phyloP scores from a whole-genome alignment of 306 rosid species.

The Echinosophora koreensis region DNA sequence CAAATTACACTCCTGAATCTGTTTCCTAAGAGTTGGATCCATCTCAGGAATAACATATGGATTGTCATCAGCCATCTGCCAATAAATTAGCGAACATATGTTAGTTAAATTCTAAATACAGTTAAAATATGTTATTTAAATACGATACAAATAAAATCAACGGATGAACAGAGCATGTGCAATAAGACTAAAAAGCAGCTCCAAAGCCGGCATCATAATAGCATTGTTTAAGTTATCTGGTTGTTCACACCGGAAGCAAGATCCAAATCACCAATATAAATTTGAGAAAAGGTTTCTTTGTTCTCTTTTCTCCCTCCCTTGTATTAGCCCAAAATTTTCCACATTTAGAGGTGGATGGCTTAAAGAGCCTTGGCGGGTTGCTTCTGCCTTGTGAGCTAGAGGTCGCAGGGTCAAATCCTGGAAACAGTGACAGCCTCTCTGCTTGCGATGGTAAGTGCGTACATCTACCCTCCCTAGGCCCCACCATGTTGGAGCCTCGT shows the following conservation, averaged over 20 bases:
- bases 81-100: conserved; percentile 41
- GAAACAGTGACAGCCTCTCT: too few species aligned
- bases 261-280: conserved; percentile 10
- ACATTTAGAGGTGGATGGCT: background rate
- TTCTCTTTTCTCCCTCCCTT: conserved; percentile 10
- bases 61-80: conserved; percentile 98
- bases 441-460: too few species aligned
- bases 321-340: conserved; percentile 3
- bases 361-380: background rate
- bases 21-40: conserved; percentile 92
- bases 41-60: conserved; percentile 94
- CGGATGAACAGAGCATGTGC: background rate
- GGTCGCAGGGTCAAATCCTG: too few species aligned
- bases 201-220: background rate
- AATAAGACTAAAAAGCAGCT: conserved; percentile 35
- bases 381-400: too few species aligned
- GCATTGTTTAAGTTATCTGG: conserved; percentile 20
- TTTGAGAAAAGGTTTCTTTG: conserved; percentile 19
- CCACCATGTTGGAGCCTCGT: too few species aligned
- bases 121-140: background rate
- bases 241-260: conserved; percentile 7
- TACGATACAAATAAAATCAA: conserved; percentile 14
- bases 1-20: conserved; percentile 99
- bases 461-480: too few species aligned
- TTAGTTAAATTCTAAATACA: conserved; percentile 28